Conservation (phyloP, 2,329 filamentous ascomycete genomes). For the Colletotrichum cereale region DNA sequence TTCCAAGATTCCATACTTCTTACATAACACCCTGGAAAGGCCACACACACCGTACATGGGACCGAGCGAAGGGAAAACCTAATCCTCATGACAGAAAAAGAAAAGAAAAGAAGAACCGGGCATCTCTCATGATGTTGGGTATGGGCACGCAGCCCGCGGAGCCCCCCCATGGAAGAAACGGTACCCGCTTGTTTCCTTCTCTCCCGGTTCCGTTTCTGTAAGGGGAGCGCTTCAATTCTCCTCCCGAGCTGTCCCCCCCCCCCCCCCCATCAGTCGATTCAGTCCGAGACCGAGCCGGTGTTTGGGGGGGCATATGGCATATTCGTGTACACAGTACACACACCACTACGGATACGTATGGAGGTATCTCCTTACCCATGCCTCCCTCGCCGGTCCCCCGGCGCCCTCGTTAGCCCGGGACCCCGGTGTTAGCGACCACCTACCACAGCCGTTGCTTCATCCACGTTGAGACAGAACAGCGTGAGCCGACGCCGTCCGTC, state of each 20-base stretch:
- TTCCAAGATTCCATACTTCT: background rate
- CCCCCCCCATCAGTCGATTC: background rate
- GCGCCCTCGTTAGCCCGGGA: background rate
- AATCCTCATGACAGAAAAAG: conserved; percentile 1
- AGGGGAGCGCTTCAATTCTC: background rate
- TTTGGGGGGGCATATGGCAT: too few species aligned
- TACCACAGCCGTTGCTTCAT: conserved; percentile 26
- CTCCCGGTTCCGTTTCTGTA: conserved; percentile 20
- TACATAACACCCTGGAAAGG: background rate
- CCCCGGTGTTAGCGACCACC: conserved; percentile 3
- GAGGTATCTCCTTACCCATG: background rate
- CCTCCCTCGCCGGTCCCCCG: background rate
- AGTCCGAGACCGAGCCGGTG: background rate
- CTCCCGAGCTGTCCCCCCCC: too few species aligned
- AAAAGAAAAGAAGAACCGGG: background rate
- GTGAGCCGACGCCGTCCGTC: conserved; percentile 12
- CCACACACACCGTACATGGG: background rate
- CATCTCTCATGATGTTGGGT: background rate
- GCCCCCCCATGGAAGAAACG: conserved; percentile 17
- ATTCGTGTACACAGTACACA: too few species aligned
- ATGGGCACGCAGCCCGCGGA: conserved; percentile 22
- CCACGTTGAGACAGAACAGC: conserved; percentile 35
- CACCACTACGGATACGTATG: too few species aligned
- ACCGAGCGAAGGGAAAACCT: background rate
- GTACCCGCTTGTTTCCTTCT: conserved; percentile 25